A percentile compares a stretch with the other conserved stretches of the same genome.
phyloP scores from a whole-genome alignment of 352 stramenopile genomes.

The Globisporangium rhizosaccharum region DNA sequence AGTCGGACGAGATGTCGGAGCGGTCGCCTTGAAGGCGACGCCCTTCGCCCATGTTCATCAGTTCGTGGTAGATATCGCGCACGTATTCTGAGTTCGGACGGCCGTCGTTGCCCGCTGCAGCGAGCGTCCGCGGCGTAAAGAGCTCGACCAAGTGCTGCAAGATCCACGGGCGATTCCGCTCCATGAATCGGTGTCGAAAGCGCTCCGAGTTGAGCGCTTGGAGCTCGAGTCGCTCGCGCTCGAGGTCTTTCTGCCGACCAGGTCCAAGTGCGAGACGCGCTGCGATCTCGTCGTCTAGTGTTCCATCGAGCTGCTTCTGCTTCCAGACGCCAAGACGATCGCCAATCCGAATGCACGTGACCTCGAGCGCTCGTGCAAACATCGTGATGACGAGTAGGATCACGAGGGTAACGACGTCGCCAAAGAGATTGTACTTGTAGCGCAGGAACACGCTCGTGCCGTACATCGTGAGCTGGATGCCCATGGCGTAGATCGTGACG shows the following conservation, averaged over 20 bases:
- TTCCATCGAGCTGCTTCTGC: conserved; percentile 89
- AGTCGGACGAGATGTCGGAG: conserved; percentile 91
- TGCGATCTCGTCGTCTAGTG: conserved; percentile 94
- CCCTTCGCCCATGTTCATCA: conserved; percentile 92
- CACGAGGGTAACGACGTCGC: conserved; percentile 87
- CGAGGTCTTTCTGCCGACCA: conserved; percentile 91
- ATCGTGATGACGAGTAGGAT: conserved; percentile 84
- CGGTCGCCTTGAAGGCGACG: conserved; percentile 82
- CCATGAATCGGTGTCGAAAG: conserved; percentile 95
- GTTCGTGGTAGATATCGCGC: conserved; percentile 94
- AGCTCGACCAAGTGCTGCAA: conserved; percentile 95
- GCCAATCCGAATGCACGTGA: conserved; percentile 55
- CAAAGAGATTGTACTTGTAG: conserved; percentile 92
- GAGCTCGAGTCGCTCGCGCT: conserved; percentile 94
- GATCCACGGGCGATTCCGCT: conserved; percentile 96
- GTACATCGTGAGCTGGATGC: conserved; percentile 91
- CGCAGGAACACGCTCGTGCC: conserved; percentile 92
- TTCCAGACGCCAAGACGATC: conserved; percentile 89
- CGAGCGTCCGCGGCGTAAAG: conserved; percentile 91
- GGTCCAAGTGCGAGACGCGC: conserved; percentile 93
- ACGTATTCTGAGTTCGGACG: conserved; percentile 91
- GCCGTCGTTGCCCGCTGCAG: conserved; percentile 54
- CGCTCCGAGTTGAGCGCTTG: conserved; percentile 95
- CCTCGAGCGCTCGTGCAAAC: conserved; percentile 65
- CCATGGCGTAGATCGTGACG: conserved; percentile 71